phyloP scores from a whole-genome alignment of 176 grass and related monocot species.

The Bromus sterilis region DNA sequence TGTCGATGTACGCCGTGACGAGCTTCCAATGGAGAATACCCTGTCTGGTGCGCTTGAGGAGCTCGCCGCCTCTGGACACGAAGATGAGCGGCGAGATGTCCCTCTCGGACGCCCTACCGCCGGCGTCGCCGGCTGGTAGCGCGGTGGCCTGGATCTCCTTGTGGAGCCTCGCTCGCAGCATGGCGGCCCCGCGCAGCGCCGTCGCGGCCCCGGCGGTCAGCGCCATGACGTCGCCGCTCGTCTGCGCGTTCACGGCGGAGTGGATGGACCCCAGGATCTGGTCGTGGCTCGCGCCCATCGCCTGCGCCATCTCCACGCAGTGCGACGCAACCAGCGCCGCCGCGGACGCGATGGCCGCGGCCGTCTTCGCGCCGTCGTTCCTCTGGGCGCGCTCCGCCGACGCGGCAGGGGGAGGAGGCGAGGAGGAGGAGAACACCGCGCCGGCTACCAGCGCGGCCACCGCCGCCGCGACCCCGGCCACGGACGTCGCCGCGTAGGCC shows the following conservation, averaged over 20 bases:
- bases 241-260: conserved; percentile 82
- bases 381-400: conserved; percentile 20
- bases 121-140: conserved; percentile 20
- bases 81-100: conserved; percentile 63
- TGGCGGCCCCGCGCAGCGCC: conserved; percentile 73
- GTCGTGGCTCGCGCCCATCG: conserved; percentile 71
- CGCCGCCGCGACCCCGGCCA: conserved; percentile 81
- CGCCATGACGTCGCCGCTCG: conserved; percentile 83
- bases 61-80: conserved; percentile 73
- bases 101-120: conserved; percentile 41
- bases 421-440: conserved; percentile 49
- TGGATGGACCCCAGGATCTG: conserved; percentile 74
- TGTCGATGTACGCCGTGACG: conserved; percentile 62
- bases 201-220: conserved; percentile 87
- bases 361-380: conserved; percentile 36
- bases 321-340: conserved; percentile 86
- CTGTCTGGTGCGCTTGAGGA: conserved; percentile 89
- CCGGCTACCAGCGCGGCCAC: conserved; percentile 76
- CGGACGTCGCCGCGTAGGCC: conserved; percentile 79
- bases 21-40: conserved; percentile 93
- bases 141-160: conserved; percentile 69
- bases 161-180: conserved; percentile 74
- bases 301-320: conserved; percentile 91
- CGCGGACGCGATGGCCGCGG: conserved; percentile 61
- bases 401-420: neutral